Evolutionary conservation across 768 basidiomycete genomes (phyloP).

Genomic region (Cantharellus cinnabarinus): DNA sequence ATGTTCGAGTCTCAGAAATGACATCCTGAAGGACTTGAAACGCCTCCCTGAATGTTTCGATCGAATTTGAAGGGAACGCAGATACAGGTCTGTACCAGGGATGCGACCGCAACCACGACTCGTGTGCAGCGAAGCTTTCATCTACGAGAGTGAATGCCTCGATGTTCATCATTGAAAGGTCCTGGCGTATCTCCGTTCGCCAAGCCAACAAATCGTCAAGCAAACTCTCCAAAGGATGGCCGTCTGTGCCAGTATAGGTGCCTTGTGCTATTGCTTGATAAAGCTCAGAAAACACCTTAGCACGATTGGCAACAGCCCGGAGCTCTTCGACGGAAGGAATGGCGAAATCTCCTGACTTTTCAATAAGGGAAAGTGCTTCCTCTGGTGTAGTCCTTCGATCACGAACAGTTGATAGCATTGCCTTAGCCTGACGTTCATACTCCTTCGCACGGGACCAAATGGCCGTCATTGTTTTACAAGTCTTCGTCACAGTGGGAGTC

Average conservation of each 20-base stretch:
- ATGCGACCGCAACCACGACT: conserved; percentile 49
- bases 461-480: conserved; percentile 44
- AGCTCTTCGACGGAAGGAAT: conserved; percentile 46
- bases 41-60: background rate
- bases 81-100: conserved; percentile 53
- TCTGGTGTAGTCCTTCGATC: conserved; percentile 37
- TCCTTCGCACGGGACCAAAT: conserved; percentile 53
- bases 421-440: conserved; percentile 56
- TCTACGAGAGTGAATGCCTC: conserved; percentile 56
- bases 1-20: conserved; percentile 42
- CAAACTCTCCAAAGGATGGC: conserved; percentile 28
- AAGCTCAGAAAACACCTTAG: background rate
- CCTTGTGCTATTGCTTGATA: conserved; percentile 2
- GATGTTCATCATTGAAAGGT: conserved; percentile 51
- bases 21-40: conserved; percentile 46
- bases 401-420: conserved; percentile 42
- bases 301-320: conserved; percentile 1
- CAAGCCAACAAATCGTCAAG: conserved; percentile 57
- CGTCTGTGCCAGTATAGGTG: background rate
- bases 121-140: conserved; percentile 41
- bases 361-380: conserved; percentile 49
- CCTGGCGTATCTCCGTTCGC: conserved; percentile 48
- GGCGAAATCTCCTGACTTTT: conserved; percentile 53
- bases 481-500: conserved; percentile 47
- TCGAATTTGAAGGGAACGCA: background rate